These are phyloP conservation scores for Nectriaceae sp. DNA, from an alignment of 2,329 filamentous ascomycete genomes.

Conservation along the genomic window DNA sequence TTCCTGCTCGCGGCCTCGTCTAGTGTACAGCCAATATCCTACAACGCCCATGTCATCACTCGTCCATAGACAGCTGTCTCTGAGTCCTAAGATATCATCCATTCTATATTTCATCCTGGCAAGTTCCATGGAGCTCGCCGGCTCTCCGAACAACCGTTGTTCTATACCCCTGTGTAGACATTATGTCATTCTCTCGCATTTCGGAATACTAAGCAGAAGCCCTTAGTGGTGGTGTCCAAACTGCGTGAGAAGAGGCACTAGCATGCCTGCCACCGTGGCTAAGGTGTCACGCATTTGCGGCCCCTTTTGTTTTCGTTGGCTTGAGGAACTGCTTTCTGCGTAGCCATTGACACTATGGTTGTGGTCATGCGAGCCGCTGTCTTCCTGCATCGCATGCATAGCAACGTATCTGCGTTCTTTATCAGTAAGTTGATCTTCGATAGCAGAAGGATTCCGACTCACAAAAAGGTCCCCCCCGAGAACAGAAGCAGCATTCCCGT, in stretches of 20 bases:
- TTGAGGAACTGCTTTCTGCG: conserved; percentile 44
- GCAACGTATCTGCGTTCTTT: conserved; percentile 76
- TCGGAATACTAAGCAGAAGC: conserved; percentile 4
- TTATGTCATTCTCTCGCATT: conserved; percentile 10
- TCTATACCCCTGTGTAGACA: conserved; percentile 12
- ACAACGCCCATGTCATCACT: conserved; percentile 11
- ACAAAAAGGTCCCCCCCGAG: conserved; percentile 94
- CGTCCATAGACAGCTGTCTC: conserved; percentile 8
- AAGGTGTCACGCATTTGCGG: conserved; percentile 69
- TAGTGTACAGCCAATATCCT: conserved; percentile 9
- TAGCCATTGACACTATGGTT: conserved; percentile 59
- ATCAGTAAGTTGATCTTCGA: conserved; percentile 6
- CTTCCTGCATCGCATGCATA: conserved; percentile 97
- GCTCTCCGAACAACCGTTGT: conserved; percentile 20
- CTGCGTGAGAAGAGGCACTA: conserved; percentile 75
- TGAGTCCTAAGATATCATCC: conserved; percentile 7
- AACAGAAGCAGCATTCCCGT: conserved; percentile 94
- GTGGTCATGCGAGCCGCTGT: conserved; percentile 51
- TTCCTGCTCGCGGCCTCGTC: not conserved
- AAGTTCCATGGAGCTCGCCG: conserved; percentile 23
- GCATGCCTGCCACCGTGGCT: conserved; percentile 73
- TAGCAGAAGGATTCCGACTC: conserved; percentile 39
- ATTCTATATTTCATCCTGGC: conserved; percentile 18
- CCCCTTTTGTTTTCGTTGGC: conserved; percentile 54
- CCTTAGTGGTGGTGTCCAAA: conserved; percentile 70